Conservation (phyloP, 495 filamentous ascomycete species). For the Bacidia gigantensis region DNA sequence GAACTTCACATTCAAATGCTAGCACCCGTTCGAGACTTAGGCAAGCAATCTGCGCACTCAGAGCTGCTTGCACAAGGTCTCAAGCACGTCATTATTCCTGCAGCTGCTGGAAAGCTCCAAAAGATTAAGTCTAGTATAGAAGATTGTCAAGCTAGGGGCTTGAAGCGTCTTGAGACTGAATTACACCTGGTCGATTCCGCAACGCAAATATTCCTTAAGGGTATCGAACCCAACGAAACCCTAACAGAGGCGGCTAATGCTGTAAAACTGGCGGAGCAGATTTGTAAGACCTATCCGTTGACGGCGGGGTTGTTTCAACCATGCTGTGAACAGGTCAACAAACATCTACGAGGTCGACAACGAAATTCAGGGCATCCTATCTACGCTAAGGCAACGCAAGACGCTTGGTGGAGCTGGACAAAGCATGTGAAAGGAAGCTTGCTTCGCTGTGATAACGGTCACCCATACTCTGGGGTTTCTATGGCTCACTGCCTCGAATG, state of each 20-base stretch:
- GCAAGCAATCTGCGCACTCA: constrained; percentile 6
- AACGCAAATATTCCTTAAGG: constrained; percentile 4
- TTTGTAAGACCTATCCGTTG: not conserved
- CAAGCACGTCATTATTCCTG: not conserved
- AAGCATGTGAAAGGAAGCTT: constrained; percentile 7
- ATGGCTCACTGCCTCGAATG: constrained; percentile 15
- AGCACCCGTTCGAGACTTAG: not conserved
- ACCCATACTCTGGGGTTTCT: constrained; percentile 13
- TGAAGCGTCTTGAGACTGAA: constrained; percentile 17
- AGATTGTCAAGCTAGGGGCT: not conserved
- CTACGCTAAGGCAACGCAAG: not conserved
- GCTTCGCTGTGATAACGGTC: constrained; percentile 10
- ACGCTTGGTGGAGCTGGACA: constrained; percentile 14
- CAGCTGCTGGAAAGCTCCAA: not conserved
- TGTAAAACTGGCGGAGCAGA: not conserved
- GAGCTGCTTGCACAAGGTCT: constrained; percentile 7
- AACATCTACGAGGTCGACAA: not conserved
- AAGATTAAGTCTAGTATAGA: constrained; percentile 4
- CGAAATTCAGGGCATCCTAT: not conserved
- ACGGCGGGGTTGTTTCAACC: not conserved
- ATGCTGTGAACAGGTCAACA: not conserved
- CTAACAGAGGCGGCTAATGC: not conserved
- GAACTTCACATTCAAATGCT: constrained; percentile 13
- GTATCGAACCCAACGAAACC: not conserved
- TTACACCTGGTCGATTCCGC: constrained; percentile 8